Percentiles rank a stretch among this genome's conserved stretches.
Evolutionary conservation across 129 eudicot genomes (phyloP).

Genomic region (Solidago caesia): DNA sequence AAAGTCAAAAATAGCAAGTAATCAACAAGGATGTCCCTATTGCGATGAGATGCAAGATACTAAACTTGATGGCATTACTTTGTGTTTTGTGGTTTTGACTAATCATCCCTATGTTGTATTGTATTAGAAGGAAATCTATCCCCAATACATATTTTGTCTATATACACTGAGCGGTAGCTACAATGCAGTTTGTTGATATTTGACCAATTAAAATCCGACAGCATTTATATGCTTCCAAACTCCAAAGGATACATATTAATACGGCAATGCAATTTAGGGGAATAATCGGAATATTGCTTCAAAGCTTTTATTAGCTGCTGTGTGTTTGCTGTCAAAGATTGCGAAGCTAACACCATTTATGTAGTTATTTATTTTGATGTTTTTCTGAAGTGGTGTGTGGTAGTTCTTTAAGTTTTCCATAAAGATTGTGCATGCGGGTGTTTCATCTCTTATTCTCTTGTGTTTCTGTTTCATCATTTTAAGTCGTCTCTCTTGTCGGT

Average conservation of each 20-base stretch:
- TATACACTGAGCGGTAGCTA: not conserved
- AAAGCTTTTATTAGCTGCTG: too few species aligned
- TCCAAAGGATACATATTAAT: not conserved
- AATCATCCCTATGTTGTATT: not conserved
- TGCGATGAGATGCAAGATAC: not conserved
- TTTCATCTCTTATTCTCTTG: not conserved
- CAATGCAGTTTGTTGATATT: not conserved
- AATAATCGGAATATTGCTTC: too few species aligned
- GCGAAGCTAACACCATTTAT: too few species aligned
- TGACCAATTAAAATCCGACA: constrained; percentile 5
- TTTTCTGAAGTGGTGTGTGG: not conserved
- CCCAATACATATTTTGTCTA: constrained; percentile 2
- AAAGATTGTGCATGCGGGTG: not conserved
- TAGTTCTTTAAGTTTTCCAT: too few species aligned
- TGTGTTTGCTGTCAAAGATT: too few species aligned
- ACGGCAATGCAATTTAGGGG: not conserved
- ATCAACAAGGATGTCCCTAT: not conserved
- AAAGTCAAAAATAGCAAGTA: constrained; percentile 14
- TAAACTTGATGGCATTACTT: not conserved
- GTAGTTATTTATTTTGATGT: not conserved
- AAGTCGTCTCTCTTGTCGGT: not conserved
- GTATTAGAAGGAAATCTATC: not conserved
- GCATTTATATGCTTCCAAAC: not conserved
- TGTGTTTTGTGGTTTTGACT: not conserved
- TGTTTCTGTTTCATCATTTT: not conserved